Evolutionary conservation across 1,284 basidiomycete genomes (phyloP), one percentile per base, ranked within the genome.

Genomic region (Malassezia pachydermatis): DNA sequence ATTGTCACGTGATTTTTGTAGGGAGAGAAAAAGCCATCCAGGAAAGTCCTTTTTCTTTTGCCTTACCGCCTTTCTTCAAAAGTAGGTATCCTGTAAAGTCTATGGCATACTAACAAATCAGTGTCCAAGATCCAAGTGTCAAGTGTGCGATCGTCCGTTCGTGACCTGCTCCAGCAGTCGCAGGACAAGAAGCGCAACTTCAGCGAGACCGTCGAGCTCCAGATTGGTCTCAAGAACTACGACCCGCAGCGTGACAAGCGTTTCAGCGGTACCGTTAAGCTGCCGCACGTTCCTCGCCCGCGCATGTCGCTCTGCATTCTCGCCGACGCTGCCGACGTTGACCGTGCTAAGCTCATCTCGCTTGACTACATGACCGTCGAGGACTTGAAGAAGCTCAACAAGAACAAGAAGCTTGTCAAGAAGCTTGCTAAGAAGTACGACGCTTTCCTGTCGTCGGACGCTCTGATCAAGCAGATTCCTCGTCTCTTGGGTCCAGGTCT

Each of bases 381-480:
- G 72, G 92, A 98, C 77, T 80, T 98, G 78, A 99, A 98, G 78
- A 98, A 98, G 78, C 81, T 95, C 66, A 95, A 94, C 84, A 94
- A 94, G 80, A 98, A 98, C 83, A 98, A 98, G 81, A 99, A 99
- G 80, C 87, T 99, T 61, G 92, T 99, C 73, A 99, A 99, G 82
- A 98, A 74, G 80, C 86, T 98, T 67, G 92, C 92, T 62, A 95
- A 96, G 80, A 96, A 96, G 77, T 92, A 96, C 78, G 92, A 99
- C 72, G 89, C 92, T 61, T 99, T 99, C 84, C 78, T 99, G 61
- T 83, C 94, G 41, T 98, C 94, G 59, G 94, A 99, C 76, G 79
- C 88, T 58, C 81, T 99, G 65, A 96, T 99, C 81, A 98, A 95
- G 81, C 92, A 96, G 78, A 98, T 99, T 59, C 94, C 92, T 66